Evolutionary conservation across 495 filamentous ascomycete genomes (phyloP).

Genomic region (Xylaria bambusicola): DNA sequence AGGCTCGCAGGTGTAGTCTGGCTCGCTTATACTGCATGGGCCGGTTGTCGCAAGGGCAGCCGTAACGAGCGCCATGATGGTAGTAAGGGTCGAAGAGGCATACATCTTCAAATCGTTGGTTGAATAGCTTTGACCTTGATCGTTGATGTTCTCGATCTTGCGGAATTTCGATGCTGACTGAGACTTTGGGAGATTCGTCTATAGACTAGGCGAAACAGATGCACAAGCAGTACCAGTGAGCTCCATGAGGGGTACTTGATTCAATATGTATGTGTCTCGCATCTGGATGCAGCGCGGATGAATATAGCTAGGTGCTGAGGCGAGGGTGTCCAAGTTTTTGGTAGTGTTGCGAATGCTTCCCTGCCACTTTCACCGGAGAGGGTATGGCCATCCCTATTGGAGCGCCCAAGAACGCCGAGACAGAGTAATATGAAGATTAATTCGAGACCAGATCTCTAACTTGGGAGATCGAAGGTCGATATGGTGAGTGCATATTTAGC

Average conservation of each 20-base stretch:
- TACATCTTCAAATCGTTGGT: background rate
- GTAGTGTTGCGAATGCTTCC: background rate
- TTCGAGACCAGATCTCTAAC: background rate
- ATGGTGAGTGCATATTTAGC: conserved; percentile 4
- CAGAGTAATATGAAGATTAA: background rate
- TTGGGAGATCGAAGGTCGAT: background rate
- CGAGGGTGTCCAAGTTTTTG: background rate
- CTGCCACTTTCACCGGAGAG: background rate
- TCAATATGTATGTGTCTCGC: too few relatives aligned
- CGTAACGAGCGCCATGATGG: background rate
- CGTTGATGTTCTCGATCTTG: too few relatives aligned
- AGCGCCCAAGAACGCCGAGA: background rate
- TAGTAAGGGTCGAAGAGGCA: background rate
- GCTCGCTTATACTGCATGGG: background rate
- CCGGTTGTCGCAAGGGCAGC: conserved; percentile 4
- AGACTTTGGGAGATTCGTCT: too few relatives aligned
- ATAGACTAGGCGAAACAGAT: too few relatives aligned
- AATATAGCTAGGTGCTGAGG: background rate
- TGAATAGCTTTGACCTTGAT: too few relatives aligned
- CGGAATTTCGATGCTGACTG: too few relatives aligned
- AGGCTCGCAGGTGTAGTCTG: conserved; percentile 13
- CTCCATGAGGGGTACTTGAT: too few relatives aligned
- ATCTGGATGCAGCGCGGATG: background rate
- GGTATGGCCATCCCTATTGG: background rate
- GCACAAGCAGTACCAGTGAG: too few relatives aligned